Conservation (phyloP, 352 stramenopile genomes). For the Pythium phragmitis region DNA sequence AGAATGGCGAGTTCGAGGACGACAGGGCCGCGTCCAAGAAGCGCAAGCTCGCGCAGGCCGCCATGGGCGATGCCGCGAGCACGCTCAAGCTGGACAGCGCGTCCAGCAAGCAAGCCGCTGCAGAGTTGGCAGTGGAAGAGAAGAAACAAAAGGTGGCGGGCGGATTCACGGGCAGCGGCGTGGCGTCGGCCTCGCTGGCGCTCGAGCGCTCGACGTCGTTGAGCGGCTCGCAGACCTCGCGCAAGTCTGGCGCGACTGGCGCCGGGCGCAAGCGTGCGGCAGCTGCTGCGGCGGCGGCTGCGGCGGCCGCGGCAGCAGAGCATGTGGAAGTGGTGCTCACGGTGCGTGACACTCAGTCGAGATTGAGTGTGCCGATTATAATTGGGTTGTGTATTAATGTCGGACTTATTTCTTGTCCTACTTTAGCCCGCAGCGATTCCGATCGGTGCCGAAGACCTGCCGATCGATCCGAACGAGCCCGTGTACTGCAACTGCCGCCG, state of each 20-base stretch:
- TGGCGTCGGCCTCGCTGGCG: neutral
- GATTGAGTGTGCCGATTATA: neutral
- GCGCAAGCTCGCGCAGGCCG: conserved; percentile 33
- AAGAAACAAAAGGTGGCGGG: conserved; percentile 26
- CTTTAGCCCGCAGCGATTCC: conserved; percentile 27
- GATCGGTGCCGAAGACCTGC: conserved; percentile 71
- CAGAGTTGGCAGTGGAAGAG: neutral
- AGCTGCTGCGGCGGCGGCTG: neutral
- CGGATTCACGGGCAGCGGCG: neutral
- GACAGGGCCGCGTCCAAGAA: conserved; percentile 60
- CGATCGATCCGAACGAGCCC: conserved; percentile 86
- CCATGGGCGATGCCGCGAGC: neutral
- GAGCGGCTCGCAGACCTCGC: conserved; percentile 1
- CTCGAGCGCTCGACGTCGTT: conserved; percentile 2
- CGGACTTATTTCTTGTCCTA: too few relatives aligned
- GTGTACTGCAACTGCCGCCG: conserved; percentile 86
- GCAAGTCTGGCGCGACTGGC: conserved; percentile 16
- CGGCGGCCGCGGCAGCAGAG: neutral
- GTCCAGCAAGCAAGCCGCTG: neutral
- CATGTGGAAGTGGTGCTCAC: conserved; percentile 12
- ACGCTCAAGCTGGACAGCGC: conserved; percentile 8
- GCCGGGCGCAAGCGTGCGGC: conserved; percentile 47
- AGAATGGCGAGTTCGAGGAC: conserved; percentile 80
- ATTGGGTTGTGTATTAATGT: neutral
- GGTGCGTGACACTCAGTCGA: conserved; percentile 2